Base-by-base conservation (phyloP, 2,329 filamentous ascomycete species). In the Calycina herbarum region DNA sequence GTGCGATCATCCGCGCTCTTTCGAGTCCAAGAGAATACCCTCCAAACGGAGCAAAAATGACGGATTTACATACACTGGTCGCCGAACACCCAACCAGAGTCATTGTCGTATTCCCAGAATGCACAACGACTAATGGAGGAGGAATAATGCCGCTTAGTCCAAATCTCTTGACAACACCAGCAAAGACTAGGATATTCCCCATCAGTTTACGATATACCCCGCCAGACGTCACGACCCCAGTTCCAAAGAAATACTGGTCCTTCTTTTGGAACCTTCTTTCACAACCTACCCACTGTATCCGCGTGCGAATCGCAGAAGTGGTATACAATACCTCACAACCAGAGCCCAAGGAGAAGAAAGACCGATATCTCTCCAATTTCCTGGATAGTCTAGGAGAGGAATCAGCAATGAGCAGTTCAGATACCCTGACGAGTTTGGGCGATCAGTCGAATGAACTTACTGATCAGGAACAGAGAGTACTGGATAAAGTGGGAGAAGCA, bases 41-140 rank as follows among this genome's bases (percentile, higher is more conserved):
- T 1, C 78, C 82, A 0, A 75, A 77, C 1, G 76, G 77, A 3
- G 78, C 82, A 8, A 80, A 78, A 33, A 79, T 92, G 40, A 86
- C 88, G 31, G 85, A 88, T 67, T 76, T 94, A 57, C 80, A 82
- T 27, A 82, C 84, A 1, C 83, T 98, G 4, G 76, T 93, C 11
- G 79, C 82, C 38, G 81, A 85, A 65, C 86, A 96, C 75, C 93
- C 93, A 0, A 83, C 86, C 65, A 88, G 93, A 57, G 86, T 92
- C 66, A 86, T 98, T 68, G 93, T 89, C 68, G 87, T 97, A 1
- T 97, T 98, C 77, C 94, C 95, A 13, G 95, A 99, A 79, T 94
- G 91, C 78, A 95, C 91, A 4, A 96, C 95, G 0, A 97, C 93
- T 57, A 99, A 99, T 75, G 94, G 94, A 68, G 89, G 92, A 71